A percentile compares a stretch with the other conserved stretches of the same genome.
Conservation (phyloP, 2,329 filamentous ascomycete genomes). For the Aureobasidium subglaciale region DNA sequence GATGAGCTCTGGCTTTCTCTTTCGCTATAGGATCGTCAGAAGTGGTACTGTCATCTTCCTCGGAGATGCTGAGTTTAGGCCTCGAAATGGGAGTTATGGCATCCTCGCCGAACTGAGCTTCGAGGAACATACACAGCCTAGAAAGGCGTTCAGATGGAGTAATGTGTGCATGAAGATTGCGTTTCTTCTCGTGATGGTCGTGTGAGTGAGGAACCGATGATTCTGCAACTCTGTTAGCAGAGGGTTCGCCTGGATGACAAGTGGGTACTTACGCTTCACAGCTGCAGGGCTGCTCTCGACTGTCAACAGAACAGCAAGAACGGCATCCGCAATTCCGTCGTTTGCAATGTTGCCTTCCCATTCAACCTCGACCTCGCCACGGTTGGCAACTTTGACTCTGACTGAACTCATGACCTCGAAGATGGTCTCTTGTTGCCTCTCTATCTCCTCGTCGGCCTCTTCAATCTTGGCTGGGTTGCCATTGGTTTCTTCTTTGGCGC, state of each 20-base stretch:
- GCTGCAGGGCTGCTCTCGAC: slow-evolving; percentile 92
- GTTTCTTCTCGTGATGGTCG: slow-evolving; percentile 38
- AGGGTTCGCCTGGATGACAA: not conserved
- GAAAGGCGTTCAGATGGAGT: slow-evolving; percentile 69
- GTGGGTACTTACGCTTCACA: slow-evolving; percentile 64
- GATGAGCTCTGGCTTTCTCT: slow-evolving; percentile 48
- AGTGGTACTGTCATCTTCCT: slow-evolving; percentile 26
- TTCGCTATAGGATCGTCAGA: slow-evolving; percentile 40
- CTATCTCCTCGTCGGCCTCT: slow-evolving; percentile 25
- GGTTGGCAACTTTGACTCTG: slow-evolving; percentile 52
- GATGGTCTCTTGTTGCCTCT: slow-evolving; percentile 37
- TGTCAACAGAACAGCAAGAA: slow-evolving; percentile 85
- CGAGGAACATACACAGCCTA: slow-evolving; percentile 89
- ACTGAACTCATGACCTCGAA: slow-evolving; percentile 81
- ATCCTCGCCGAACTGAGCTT: slow-evolving; percentile 87
- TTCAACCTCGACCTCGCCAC: slow-evolving; percentile 78
- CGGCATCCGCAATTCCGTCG: slow-evolving; percentile 94
- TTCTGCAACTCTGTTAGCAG: slow-evolving; percentile 22
- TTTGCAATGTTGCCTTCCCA: slow-evolving; percentile 99
- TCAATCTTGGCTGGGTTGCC: slow-evolving; percentile 29
- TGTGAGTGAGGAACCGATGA: slow-evolving; percentile 43
- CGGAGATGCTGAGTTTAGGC: slow-evolving; percentile 46
- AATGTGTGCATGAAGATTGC: slow-evolving; percentile 68
- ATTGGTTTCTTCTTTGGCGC: slow-evolving; percentile 32
- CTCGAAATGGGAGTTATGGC: slow-evolving; percentile 69